phyloP scores from a whole-genome alignment of 164 flowering plant species.

The Akebia trifoliata region DNA sequence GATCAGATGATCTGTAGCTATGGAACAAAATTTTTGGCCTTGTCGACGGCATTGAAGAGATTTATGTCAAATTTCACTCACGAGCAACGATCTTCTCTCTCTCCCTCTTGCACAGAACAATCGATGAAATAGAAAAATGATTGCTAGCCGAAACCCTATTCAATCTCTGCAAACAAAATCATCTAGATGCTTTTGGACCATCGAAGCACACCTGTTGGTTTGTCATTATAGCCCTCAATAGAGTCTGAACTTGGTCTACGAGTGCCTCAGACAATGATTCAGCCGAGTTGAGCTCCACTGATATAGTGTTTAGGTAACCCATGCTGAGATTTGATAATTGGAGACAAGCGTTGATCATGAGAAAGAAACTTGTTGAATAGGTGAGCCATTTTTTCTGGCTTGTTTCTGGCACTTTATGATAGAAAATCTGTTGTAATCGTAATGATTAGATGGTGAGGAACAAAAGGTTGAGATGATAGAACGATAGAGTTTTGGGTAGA shows the following conservation, averaged over 20 bases:
- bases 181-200: conserved; percentile 71
- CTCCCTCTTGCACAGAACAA: background rate
- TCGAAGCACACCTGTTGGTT: conserved; percentile 53
- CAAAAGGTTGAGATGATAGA: conserved; percentile 31
- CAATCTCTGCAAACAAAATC: conserved; percentile 70
- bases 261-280: conserved; percentile 12
- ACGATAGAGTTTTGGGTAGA: conserved; percentile 47
- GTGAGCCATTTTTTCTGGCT: conserved; percentile 20
- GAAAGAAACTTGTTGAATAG: conserved; percentile 18
- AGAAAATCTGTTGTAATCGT: conserved; percentile 35
- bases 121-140: conserved; percentile 34
- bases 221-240: conserved; percentile 44
- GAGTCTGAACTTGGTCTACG: conserved; percentile 25
- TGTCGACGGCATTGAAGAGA: too few species aligned
- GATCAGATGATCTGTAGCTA: too few species aligned
- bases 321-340: conserved; percentile 31
- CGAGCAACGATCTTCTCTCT: too few species aligned
- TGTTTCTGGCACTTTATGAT: conserved; percentile 36
- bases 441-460: conserved; percentile 26
- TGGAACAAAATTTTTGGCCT: too few species aligned
- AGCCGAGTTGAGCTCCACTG: conserved; percentile 23
- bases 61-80: too few species aligned
- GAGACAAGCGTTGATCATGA: conserved; percentile 17
- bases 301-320: conserved; percentile 25
- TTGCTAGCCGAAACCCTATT: conserved; percentile 71